Evolutionary conservation across 176 grass and related monocot species (phyloP), one percentile per base, ranked within the genome.

Genomic region (Ensete ventricosum): DNA sequence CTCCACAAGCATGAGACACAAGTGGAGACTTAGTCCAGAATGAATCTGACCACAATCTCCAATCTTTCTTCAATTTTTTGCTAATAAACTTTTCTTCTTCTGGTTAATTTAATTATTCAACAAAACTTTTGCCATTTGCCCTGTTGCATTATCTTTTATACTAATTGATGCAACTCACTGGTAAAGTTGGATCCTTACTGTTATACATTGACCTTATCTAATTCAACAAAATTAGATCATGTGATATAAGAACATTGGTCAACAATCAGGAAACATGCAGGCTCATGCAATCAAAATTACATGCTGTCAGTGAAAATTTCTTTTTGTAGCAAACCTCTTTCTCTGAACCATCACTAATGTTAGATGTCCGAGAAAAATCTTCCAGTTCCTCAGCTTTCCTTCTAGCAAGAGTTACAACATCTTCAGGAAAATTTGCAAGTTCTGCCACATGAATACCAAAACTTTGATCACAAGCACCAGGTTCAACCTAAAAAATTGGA

Each of bases 361-460:
- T 75, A 49, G 85, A 80, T 71, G 84, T 74, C 21, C 71, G 64
- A 75, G 94, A 93, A 83, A 97, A 97, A 77, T 97, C 87, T 90
- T 97, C 94, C 66, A 97, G 79, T 68, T 97, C 93, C 79, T 88
- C 93, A 29, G 93, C 90, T 90, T 97, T 97, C 74, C 85, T 88
- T 88, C 89, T 93, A 77, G 93, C 93, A 57, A 97, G 87, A 74
- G 55, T 80, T 69, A 97, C 58, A 73, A 93, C 90, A 79, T 80
- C 87, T 86, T 93, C 90, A 77, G 93, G 93, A 84, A 97, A 93
- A 77, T 97, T 90, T 83, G 93, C 90, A 70, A 97, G 92, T 80
- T 97, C 90, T 71, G 93, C 93, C 69, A 97, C 93, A 57, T 97
- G 93, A 81, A 97, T 97, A 78, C 93, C 93, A 70, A 97, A 97